Evolutionary conservation across 2,329 filamentous ascomycete genomes (phyloP), one percentile per base, ranked within the genome.

Genomic region (Fulvia fulva): DNA sequence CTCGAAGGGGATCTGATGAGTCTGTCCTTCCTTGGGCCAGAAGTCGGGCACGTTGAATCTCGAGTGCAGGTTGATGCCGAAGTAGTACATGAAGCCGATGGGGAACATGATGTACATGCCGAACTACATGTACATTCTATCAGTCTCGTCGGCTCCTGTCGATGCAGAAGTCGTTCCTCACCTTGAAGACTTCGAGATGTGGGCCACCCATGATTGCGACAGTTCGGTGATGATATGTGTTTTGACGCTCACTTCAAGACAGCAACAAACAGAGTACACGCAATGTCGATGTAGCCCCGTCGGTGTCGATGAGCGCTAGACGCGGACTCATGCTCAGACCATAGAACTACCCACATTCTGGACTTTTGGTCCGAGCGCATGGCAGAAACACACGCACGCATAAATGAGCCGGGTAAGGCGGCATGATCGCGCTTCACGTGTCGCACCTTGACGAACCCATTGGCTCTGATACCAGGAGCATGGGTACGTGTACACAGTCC

Each of bases 1-100:
- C 66, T 94, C 89, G 59, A 84, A 84, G 1, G 90, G 90, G 47
- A 94, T 83, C 69, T 82, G 84, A 76, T 94, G 87, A 60, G 87
- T 87, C 72, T 92, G 82, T 63, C 89, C 87, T 4, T 86, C 81
- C 70, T 87, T 90, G 26, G 94, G 94, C 94, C 94, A 99, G 81
- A 99, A 99, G 58, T 88, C 89, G 22, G 89, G 87, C 1, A 97
- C 90, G 50, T 83, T 79, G 80, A 99, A 99, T 64, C 91, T 88
- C 66, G 88, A 83, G 77, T 99, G 94, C 72, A 99, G 90, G 76
- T 99, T 99, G 57, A 92, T 96, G 73, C 94, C 94, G 76, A 97
- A 99, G 81, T 99, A 99, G 82, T 95, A 97, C 94, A 99, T 99
- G 81, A 94, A 92, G 68, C 90, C 91, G 70, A 99, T 97, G 19